A percentile compares a stretch with the other conserved stretches of the same genome.
Evolutionary conservation across 2,329 filamentous ascomycete genomes (phyloP).

Genomic region (Coleophoma crateriformis): DNA sequence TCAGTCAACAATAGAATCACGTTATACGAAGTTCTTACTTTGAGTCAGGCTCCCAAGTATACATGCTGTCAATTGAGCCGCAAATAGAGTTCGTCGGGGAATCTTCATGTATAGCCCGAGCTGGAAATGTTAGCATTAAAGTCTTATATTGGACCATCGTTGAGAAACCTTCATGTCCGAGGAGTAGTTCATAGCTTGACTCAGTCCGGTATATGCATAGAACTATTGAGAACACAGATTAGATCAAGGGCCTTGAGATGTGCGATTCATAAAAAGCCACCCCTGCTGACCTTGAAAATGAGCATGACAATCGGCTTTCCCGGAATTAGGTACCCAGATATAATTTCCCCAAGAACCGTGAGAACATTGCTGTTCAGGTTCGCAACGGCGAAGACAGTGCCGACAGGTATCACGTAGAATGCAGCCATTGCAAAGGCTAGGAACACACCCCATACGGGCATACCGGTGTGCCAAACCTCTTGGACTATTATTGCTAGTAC

Average conservation of each 20-base stretch:
- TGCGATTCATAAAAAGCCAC: no score
- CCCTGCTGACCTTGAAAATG: conserved; percentile 56
- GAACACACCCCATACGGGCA: conserved; percentile 24
- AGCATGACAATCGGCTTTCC: conserved; percentile 68
- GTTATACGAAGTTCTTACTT: background rate
- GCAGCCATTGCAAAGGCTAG: conserved; percentile 20
- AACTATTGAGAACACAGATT: conserved; percentile 27
- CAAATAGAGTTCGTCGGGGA: conserved; percentile 38
- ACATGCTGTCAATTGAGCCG: conserved; percentile 39
- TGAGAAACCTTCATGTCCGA: conserved; percentile 16
- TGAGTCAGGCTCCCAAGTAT: conserved; percentile 39
- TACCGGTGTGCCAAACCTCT: conserved; percentile 24
- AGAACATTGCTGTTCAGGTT: conserved; percentile 41
- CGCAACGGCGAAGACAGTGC: conserved; percentile 36
- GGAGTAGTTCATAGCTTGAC: conserved; percentile 28
- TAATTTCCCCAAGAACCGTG: conserved; percentile 40
- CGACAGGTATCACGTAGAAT: conserved; percentile 25
- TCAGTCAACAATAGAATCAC: background rate
- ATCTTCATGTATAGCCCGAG: conserved; percentile 44
- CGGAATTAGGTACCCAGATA: conserved; percentile 37
- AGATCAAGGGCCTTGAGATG: background rate
- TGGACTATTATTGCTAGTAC: conserved; percentile 23
- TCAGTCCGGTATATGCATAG: conserved; percentile 58
- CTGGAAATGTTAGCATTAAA: conserved; percentile 13
- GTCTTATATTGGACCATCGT: background rate